Evolutionary conservation across 148 eudicot species (phyloP).

Genomic region (Beta vulgaris): DNA sequence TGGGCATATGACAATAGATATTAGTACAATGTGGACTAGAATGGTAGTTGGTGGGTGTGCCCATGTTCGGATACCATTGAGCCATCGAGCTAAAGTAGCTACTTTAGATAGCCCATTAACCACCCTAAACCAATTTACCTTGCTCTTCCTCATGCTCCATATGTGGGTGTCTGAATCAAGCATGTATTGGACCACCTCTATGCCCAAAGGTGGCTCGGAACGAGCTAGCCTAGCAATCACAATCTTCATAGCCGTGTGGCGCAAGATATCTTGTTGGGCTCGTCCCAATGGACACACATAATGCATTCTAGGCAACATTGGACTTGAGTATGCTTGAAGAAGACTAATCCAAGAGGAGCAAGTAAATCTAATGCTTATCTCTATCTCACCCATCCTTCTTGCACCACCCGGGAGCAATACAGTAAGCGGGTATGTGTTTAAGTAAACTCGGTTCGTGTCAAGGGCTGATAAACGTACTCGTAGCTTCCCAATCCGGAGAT

Average conservation of each 20-base stretch:
- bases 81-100: constrained; percentile 57
- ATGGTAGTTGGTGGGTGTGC: constrained; percentile 73
- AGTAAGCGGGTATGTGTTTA: constrained; percentile 53
- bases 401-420: constrained; percentile 71
- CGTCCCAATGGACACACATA: constrained; percentile 71
- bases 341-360: constrained; percentile 84
- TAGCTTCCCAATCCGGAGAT: constrained; percentile 68
- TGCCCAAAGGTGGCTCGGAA: constrained; percentile 76
- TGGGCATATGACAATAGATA: constrained; percentile 65
- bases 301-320: constrained; percentile 88
- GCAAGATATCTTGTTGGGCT: constrained; percentile 71
- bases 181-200: constrained; percentile 86
- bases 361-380: constrained; percentile 65
- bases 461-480: constrained; percentile 68
- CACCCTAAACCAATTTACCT: constrained; percentile 80
- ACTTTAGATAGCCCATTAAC: constrained; percentile 63
- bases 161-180: constrained; percentile 73
- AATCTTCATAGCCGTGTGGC: constrained; percentile 75
- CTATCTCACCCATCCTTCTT: constrained; percentile 76
- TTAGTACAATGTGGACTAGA: constrained; percentile 54
- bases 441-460: constrained; percentile 59
- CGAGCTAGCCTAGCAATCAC: constrained; percentile 64
- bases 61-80: constrained; percentile 65
- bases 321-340: constrained; percentile 63
- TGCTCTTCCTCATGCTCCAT: constrained; percentile 91